A percentile compares a stretch with the other conserved stretches of the same genome.
Conservation (phyloP, 768 basidiomycete species). For the Suillus cothurnatus region DNA sequence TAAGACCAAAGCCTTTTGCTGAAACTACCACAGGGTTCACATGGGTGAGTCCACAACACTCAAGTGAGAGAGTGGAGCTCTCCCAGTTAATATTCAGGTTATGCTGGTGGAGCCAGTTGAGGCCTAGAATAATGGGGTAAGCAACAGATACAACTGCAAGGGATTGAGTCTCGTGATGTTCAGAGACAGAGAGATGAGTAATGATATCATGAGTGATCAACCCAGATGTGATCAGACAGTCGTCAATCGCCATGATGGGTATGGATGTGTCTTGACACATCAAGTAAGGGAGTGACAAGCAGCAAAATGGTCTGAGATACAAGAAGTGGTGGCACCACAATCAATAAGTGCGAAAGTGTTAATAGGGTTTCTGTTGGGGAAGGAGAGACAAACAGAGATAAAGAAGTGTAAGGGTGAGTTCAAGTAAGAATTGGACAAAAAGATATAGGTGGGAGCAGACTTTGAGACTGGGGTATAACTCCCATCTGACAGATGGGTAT, state of each 20-base stretch:
- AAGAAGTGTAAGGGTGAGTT: background rate
- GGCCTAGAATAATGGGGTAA: slow-evolving; percentile 31
- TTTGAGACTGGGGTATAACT: background rate
- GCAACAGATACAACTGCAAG: slow-evolving; percentile 35
- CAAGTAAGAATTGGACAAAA: background rate
- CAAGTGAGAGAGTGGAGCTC: slow-evolving; percentile 20
- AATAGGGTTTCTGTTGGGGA: slow-evolving; percentile 12
- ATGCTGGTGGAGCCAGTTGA: slow-evolving; percentile 7
- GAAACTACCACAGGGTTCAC: slow-evolving; percentile 20
- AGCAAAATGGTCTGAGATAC: slow-evolving; percentile 38
- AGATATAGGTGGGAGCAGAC: background rate
- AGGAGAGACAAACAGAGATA: background rate
- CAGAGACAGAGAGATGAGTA: slow-evolving; percentile 24
- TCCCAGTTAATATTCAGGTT: slow-evolving; percentile 6
- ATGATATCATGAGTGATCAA: slow-evolving; percentile 42
- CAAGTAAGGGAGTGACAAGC: slow-evolving; percentile 34
- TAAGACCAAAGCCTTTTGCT: slow-evolving; percentile 32
- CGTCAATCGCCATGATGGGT: slow-evolving; percentile 40
- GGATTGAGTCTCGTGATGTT: slow-evolving; percentile 31
- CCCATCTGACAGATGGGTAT: background rate
- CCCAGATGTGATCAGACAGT: slow-evolving; percentile 42
- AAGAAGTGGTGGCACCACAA: slow-evolving; percentile 37
- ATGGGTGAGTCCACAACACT: slow-evolving; percentile 20
- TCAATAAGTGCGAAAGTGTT: slow-evolving; percentile 40
- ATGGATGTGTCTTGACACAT: slow-evolving; percentile 29